Base-by-base conservation (phyloP, 352 stramenopile genomes). In the Globisporangium takayamanum region DNA sequence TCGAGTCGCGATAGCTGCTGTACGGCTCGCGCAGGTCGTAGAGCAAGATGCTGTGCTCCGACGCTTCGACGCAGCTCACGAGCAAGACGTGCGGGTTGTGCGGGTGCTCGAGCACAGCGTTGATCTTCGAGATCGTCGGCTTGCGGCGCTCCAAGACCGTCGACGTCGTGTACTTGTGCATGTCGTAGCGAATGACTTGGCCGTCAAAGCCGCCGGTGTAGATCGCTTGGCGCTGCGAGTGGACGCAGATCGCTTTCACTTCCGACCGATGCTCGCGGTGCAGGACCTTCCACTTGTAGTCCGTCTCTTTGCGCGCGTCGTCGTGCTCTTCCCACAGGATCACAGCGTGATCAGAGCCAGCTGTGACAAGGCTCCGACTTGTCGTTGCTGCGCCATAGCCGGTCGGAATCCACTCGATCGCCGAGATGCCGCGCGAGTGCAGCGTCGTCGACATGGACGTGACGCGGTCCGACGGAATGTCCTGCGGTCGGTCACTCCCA, bases 71-170 rank as follows among this genome's bases (percentile, higher is more conserved):
- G 41, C 74, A 80, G 64, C 83, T 93, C 14, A 92, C 69, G 46
- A 95, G 55, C 22, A 95, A 66, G 53, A 95, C 44, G 57, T 92
- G 76, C 30, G 81, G 85, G 63, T 95, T 92, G 63, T 91, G 78
- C 39, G 85, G 85, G 57, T 95, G 81, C 63, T 92, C 83, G 6
- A 92, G 59, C 45, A 95, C 72, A 1, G 76, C 63, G 61, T 95
- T 95, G 66, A 95, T 92, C 69, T 92, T 90, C 25, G 74, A 85
- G 25, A 94, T 92, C 5, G 62, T 76, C 16, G 81, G 82, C 37
- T 87, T 84, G n/a, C 84, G 76, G 20, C 80, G 79, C 60, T 94
- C 80, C 45, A 94, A 73, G 20, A 91, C 64, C 0, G 65, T 72
- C 15, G 73, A 33, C 18, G 72, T 65, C 28, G 48, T 49, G 10